Evolutionary conservation across 75 land plant species (phyloP), one percentile per base, ranked within the genome.

Genomic region (Pinus taeda): DNA sequence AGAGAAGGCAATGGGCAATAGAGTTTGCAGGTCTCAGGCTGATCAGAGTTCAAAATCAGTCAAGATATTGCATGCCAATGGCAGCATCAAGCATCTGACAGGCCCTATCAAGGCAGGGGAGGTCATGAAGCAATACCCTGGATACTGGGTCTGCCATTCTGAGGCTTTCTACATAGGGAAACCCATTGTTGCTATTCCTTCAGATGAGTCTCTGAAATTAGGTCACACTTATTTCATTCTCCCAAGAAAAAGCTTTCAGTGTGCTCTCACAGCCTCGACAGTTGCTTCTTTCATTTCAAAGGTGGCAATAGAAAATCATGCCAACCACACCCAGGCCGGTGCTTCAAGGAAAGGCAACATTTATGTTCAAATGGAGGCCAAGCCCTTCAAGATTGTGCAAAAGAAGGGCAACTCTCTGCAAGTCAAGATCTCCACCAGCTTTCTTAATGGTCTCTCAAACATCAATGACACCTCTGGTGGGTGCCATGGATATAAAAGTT

Each of bases 241-340:
- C 1, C 71, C 71, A 20, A 69, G 49, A 36, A 69, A 18, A 69
- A 69, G 71, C 22, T 69, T 69, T n/a, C 71, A 42, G 49, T 69
- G 49, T 69, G 71, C 71, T 20, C 71, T 69, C 36, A 69, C 71
- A n/a, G 71, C 42, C 71, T 69, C 71, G 53, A 69, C 71, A 15
- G 71, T 69, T 69, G 71, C 71, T 69, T 69, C 71, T 42, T 42
- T 69, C 18, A 69, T 69, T 36, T 69, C 71, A 42, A 69, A 69
- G 71, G 53, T 69, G 71, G 71, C 36, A 42, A 22, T 42, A 69
- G 42, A 42, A 69, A 37, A 42, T 69, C 22, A n/a, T 20, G 36
- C 42, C 37, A 42, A 69, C 37, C 18, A 69, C 39, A 18, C 12
- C 9, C 37, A 42, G 37, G 3, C 42, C n/a, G 42, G 6, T n/a